phyloP scores from a whole-genome alignment of 1,284 basidiomycete species.

The Leucoagaricus sp. region DNA sequence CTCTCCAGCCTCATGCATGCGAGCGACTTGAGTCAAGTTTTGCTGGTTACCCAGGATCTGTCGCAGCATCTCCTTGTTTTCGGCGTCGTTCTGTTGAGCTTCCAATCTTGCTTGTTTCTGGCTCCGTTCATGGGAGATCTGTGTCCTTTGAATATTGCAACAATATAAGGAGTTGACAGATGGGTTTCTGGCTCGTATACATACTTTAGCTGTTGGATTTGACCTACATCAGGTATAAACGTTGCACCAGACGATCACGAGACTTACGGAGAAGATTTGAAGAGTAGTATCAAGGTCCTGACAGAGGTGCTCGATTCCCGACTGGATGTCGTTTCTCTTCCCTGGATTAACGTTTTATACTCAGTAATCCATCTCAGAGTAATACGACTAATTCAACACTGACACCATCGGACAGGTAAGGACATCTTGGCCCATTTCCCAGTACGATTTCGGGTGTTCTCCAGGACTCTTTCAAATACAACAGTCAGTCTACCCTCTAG shows the following conservation, averaged over 20 bases:
- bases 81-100: slow-evolving; percentile 20
- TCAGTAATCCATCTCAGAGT: not conserved
- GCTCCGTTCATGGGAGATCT: not conserved
- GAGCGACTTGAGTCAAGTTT: slow-evolving; percentile 37
- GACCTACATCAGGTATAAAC: not conserved
- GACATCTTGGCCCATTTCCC: slow-evolving; percentile 37
- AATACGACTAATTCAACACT: not conserved
- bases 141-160: slow-evolving; percentile 1
- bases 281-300: slow-evolving; percentile 42
- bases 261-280: slow-evolving; percentile 41
- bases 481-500: not conserved
- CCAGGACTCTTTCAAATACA: slow-evolving; percentile 34
- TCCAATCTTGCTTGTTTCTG: not conserved
- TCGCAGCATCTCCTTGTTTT: slow-evolving; percentile 37
- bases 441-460: slow-evolving; percentile 36
- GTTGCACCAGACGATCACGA: not conserved
- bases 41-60: slow-evolving; percentile 37
- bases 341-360: slow-evolving; percentile 31
- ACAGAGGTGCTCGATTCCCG: slow-evolving; percentile 41
- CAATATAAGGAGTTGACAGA: not conserved
- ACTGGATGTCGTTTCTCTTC: slow-evolving; percentile 42
- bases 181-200: not conserved
- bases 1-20: slow-evolving; percentile 41
- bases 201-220: slow-evolving; percentile 36
- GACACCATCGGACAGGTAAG: slow-evolving; percentile 6